Base-by-base conservation (phyloP, 768 basidiomycete genomes). In the Agrocybe chaxingu region DNA sequence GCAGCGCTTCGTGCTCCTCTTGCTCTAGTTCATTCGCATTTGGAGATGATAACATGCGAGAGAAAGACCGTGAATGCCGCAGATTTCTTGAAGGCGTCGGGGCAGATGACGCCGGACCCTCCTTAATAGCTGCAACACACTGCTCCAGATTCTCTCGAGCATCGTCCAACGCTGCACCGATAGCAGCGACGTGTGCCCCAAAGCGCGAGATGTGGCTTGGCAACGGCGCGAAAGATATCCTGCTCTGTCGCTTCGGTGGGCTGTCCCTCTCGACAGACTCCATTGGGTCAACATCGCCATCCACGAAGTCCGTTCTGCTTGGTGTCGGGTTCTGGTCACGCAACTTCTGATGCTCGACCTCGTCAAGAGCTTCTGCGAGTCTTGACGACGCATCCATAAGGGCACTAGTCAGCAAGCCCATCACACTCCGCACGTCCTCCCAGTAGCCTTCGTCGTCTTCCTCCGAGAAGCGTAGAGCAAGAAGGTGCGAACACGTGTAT, bases 401-500 rank as follows among this genome's bases (percentile, higher is more conserved):
- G 7, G 87, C 77, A 36, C 75, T 82, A 7, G 84, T 85, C 52
- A 92, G 65, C 9, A 92, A 63, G 9, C 72, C 74, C 75, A 91
- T 84, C 43, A 93, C 81, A 24, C 84, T 81, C 10, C 85, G 77
- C 29, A 89, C 89, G 57, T 92, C 85, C 57, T 92, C 90, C 90
- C 90, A 93, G 57, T 93, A 93, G 4, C 75, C 72, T 45, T 85
- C 84, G 54, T 89, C 87, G 32, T 84, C 87, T 42, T 80, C 81
- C 41, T 85, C 84, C 38, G 56, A 61, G 61, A 93, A 93, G 1
- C 91, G 77, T 43, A 93, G 65, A 3, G 90, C 90, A 2, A 93
- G 74, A 3, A 93, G 73, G 62, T 93, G 88, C 2, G 90, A 78
- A 50, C 86, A 89, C 0, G 89, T 79, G 59, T 88, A 91, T 10